These are phyloP conservation scores for Colletotrichum sp. DNA, from an alignment of 2,329 filamentous ascomycete genomes.

Conservation along the genomic window DNA sequence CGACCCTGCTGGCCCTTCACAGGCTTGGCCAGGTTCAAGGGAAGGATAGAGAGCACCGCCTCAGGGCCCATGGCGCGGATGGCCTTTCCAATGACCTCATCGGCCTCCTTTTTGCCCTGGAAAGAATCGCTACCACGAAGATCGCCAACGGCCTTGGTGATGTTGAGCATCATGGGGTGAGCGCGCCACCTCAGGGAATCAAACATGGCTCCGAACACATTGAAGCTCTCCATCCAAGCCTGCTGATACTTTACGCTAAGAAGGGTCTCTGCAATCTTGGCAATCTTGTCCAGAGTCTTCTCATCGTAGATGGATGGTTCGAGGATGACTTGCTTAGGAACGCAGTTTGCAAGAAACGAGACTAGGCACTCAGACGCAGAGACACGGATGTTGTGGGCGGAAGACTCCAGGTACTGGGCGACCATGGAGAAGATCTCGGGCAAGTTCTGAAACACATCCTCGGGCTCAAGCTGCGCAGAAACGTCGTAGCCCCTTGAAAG, in stretches of 20 bases:
- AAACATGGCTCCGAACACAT: constrained; percentile 85
- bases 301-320: constrained; percentile 94
- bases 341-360: constrained; percentile 89
- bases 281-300: constrained; percentile 83
- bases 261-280: constrained; percentile 73
- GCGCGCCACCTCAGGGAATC: constrained; percentile 86
- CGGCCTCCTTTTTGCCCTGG: constrained; percentile 91
- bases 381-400: constrained; percentile 90
- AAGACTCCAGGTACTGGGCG: constrained; percentile 80
- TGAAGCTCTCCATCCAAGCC: constrained; percentile 95
- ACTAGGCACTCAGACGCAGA: constrained; percentile 95
- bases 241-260: constrained; percentile 91
- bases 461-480: constrained; percentile 83
- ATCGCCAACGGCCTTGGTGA: constrained; percentile 83
- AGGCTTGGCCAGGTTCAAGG: constrained; percentile 83
- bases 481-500: constrained; percentile 94
- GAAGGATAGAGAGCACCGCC: constrained; percentile 80
- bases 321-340: constrained; percentile 81
- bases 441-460: constrained; percentile 90
- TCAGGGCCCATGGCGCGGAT: constrained; percentile 90
- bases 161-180: constrained; percentile 75
- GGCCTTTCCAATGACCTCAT: constrained; percentile 86
- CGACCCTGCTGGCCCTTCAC: constrained; percentile 80
- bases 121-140: constrained; percentile 89
- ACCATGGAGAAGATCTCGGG: constrained; percentile 85